Evolutionary conservation across 306 rosid genomes (phyloP).

Genomic region (Dalbergia cochinchinensis): DNA sequence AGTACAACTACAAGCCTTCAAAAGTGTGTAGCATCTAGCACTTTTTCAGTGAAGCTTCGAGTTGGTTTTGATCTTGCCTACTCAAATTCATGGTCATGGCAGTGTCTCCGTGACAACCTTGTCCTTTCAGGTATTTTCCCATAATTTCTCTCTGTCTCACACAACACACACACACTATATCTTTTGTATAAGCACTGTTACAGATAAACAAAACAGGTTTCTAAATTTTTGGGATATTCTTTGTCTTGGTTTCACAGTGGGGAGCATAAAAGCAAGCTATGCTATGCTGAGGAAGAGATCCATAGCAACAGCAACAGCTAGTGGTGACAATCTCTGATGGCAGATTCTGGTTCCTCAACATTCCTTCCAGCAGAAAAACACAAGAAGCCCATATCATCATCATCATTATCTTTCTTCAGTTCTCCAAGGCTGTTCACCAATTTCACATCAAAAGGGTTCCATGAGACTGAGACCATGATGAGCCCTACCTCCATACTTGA

Average conservation of each 20-base stretch:
- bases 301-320: constrained; percentile 25
- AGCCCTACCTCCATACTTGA: constrained; percentile 93
- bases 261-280: constrained; percentile 42
- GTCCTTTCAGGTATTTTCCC: constrained; percentile 44
- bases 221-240: constrained; percentile 17
- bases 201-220: not conserved
- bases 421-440: constrained; percentile 71
- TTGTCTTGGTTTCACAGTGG: constrained; percentile 42
- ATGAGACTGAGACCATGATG: constrained; percentile 71
- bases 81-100: constrained; percentile 32
- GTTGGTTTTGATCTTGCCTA: constrained; percentile 8
- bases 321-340: constrained; percentile 61
- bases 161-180: too few species aligned
- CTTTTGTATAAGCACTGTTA: not conserved
- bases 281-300: constrained; percentile 40
- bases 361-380: constrained; percentile 57
- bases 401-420: constrained; percentile 54
- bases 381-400: constrained; percentile 51
- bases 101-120: constrained; percentile 37
- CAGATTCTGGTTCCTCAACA: constrained; percentile 53
- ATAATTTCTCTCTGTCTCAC: constrained; percentile 7
- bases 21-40: constrained; percentile 23
- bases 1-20: not conserved
- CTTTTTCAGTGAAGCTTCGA: constrained; percentile 9
- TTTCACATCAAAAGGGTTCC: constrained; percentile 51